These are phyloP conservation scores for Alectoria sarmentosa DNA, from an alignment of 495 filamentous ascomycete species.

Conservation along the genomic window DNA sequence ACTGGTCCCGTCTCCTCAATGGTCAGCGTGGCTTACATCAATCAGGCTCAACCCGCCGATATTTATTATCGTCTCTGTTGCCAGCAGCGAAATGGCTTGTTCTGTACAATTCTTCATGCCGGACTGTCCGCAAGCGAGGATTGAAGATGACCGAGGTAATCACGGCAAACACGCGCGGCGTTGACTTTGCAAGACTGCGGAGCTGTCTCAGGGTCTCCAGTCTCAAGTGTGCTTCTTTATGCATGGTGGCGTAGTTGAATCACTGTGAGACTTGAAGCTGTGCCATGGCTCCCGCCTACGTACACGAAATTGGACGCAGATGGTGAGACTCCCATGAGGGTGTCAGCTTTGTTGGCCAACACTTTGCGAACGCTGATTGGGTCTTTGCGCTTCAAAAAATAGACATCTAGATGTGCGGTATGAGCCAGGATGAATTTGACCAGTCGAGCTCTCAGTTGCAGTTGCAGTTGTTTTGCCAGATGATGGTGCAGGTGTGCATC, in stretches of 20 bases:
- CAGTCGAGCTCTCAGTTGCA: neutral
- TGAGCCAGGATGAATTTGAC: neutral
- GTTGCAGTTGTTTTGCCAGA: neutral
- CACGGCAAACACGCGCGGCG: conserved; percentile 15
- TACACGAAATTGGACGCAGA: neutral
- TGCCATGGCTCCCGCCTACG: conserved; percentile 1
- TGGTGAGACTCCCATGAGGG: conserved; percentile 6
- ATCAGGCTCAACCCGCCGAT: neutral
- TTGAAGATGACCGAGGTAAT: conserved; percentile 3
- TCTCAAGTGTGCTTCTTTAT: conserved; percentile 8
- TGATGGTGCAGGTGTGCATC: neutral
- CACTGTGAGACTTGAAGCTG: neutral
- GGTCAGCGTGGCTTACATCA: neutral
- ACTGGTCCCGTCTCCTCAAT: neutral
- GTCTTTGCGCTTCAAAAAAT: neutral
- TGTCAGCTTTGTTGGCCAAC: conserved; percentile 9
- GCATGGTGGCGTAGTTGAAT: conserved; percentile 14
- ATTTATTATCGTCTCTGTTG: neutral
- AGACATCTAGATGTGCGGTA: no score
- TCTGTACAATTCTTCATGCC: neutral
- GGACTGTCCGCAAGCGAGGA: conserved; percentile 7
- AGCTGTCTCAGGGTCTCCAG: conserved; percentile 4
- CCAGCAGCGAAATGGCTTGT: neutral
- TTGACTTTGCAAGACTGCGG: conserved; percentile 15
- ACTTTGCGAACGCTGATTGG: neutral